These are phyloP conservation scores for Tubosaeta brunneosetosa DNA, from an alignment of 768 basidiomycete species.

Conservation along the genomic window DNA sequence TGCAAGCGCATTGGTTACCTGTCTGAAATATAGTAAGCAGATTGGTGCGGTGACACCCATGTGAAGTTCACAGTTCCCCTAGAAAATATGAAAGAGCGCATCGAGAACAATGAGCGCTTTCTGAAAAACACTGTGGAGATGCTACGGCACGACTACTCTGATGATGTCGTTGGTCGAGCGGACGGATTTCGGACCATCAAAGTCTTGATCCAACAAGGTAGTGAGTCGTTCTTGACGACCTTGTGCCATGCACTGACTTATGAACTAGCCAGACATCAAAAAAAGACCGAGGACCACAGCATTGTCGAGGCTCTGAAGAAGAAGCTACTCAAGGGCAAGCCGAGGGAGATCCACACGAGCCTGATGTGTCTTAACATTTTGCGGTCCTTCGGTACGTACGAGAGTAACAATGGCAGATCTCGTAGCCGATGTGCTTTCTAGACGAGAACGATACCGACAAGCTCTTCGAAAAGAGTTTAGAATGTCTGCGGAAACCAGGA, in stretches of 20 bases:
- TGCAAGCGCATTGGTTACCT: constrained; percentile 16
- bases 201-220: neutral
- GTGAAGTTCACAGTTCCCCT: neutral
- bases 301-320: too few species aligned
- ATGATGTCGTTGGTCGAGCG: constrained; percentile 17
- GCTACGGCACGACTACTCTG: constrained; percentile 19
- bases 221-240: neutral
- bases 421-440: neutral
- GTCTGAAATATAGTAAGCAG: constrained; percentile 13
- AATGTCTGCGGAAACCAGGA: neutral
- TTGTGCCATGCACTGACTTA: neutral
- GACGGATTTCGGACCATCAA: neutral
- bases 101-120: neutral
- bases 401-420: neutral
- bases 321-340: too few species aligned
- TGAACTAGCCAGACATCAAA: constrained; percentile 6
- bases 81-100: constrained; percentile 12
- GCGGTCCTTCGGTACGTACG: constrained; percentile 11
- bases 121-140: constrained; percentile 15
- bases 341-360: neutral
- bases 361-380: constrained; percentile 21
- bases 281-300: too few species aligned
- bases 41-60: neutral
- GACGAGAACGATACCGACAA: neutral
- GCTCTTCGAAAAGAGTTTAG: neutral